These are phyloP conservation scores for Teratosphaeria zuluensis DNA, from an alignment of 2,329 filamentous ascomycete genomes.

Conservation along the genomic window DNA sequence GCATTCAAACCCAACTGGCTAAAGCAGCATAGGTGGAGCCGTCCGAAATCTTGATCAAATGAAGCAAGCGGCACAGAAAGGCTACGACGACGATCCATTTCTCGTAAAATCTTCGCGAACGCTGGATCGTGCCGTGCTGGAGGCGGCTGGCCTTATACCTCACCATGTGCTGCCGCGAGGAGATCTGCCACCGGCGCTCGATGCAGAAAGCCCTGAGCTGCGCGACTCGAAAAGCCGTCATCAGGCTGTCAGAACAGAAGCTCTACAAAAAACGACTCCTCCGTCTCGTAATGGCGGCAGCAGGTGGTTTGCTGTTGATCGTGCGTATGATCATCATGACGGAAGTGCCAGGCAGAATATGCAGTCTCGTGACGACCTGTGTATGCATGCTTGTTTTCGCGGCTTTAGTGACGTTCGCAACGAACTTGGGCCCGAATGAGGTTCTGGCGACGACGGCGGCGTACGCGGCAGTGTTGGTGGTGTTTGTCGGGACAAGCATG, in stretches of 20 bases:
- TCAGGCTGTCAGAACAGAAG: constrained; percentile 1
- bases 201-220: neutral
- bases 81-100: constrained; percentile 1
- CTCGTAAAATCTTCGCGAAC: constrained; percentile 1
- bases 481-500: constrained; percentile 4
- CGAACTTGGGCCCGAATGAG: constrained; percentile 2
- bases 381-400: constrained; percentile 5
- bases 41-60: constrained; percentile 7
- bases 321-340: constrained; percentile 9
- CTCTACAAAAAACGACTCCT: neutral
- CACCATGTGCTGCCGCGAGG: constrained; percentile 3
- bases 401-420: neutral
- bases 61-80: neutral
- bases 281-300: constrained; percentile 3
- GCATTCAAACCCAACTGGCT: neutral
- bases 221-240: neutral
- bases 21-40: constrained; percentile 1
- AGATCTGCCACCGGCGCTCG: neutral
- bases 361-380: constrained; percentile 5
- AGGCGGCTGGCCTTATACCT: constrained; percentile 2
- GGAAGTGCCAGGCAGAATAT: constrained; percentile 1
- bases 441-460: constrained; percentile 5
- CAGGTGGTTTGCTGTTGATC: constrained; percentile 5
- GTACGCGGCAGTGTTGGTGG: constrained; percentile 7
- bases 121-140: constrained; percentile 1